Base-by-base conservation (phyloP, 129 eudicot genomes). In the Kitagawia praeruptora region DNA sequence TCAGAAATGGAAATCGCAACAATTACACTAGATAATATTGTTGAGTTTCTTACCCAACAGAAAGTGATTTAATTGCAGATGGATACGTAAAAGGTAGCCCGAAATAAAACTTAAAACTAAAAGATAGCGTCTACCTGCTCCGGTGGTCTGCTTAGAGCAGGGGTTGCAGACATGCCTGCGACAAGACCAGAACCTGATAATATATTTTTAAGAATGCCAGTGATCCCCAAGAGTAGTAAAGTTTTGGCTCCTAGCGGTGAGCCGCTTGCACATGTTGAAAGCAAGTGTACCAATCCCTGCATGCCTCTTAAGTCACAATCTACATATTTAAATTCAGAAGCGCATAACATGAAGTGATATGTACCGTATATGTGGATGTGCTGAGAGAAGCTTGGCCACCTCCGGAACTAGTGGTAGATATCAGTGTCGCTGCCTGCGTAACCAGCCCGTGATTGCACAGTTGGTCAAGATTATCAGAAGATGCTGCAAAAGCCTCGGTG, bases 241-340 rank as follows among this genome's bases (percentile, higher is more conserved):
- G 98, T 87, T 83, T 96, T 96, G 38, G 98, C 87, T 82, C 98
- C 99, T 70, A 90, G 81, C 21, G 91, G 96, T 45, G 99, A 96
- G 34, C 99, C 99, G 83, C 92, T 96, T 76, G 98, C 99, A 82
- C 99, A 96, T 54, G 98, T 96, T n/a, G 98, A 90, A 83, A 96
- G 98, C 81, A 96, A 89, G 67, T 97, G 95, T 41, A 96, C 87
- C 85, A 96, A 88, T 41, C 99, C 99, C 99, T 96, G 90, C 84
- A 89, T 73, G 42, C 9, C 41, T 28, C 23, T 9, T 5, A 67
- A 31, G 73, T 67, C 19, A 67, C 18, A 28, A 28, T 11, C 73
- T 27, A 67, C 19, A 15, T 28, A 31, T 27, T 67, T 19, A 27
- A 31, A 28, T 13, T 28, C 11, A 25, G 34, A 61, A 61, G 69